Evolutionary conservation across 73 alveolate genomes (phyloP), one percentile per base, ranked within the genome.

Genomic region (Tetrahymena thermophila): DNA sequence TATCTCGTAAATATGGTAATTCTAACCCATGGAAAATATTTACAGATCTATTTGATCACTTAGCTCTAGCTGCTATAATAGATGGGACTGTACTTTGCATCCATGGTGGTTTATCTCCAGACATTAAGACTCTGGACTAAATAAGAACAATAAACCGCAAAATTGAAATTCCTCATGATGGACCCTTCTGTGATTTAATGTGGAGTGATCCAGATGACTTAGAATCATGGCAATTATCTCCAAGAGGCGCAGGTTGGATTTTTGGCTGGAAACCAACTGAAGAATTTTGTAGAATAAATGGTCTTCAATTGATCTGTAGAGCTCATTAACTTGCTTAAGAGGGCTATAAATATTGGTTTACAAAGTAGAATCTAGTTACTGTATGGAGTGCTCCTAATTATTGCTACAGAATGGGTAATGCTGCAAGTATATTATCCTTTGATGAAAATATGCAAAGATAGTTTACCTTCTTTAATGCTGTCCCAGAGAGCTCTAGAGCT

Each of bases 331-430:
- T 98, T 85, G 99, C 98, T 93, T 97, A 98, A 97, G 99, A 98
- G 44, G 99, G 99, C 38, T 98, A 97, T 96, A 96, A 97, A 93
- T 94, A 96, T 40, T 97, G 99, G 99, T 97, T 98, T 95, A 97
- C 85, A 56, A 97, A 98, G 94, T 96, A 98, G 96, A 95, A 96
- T 50, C 97, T 98, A 10, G 99, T 98, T 21, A 98, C 99, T 17
- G 99, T 98, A 93, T 98, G 99, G 99, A 97, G 99, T 35, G 99
- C 99, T 16, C 99, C 99, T 21, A 98, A 98, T 97, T 98, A 98
- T 96, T 98, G 99, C 93, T 98, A 98, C 95, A 97, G 99, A 96
- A 98, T 99, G 96, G 99, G 99, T 28, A 98, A 98, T 96, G 98
- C 97, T 34, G 99, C 99, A 43, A 94, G 99, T 15, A 98, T 98